These are phyloP conservation scores for Noccaea bulbosa DNA, from an alignment of 345 rosid genomes.

Conservation along the genomic window DNA sequence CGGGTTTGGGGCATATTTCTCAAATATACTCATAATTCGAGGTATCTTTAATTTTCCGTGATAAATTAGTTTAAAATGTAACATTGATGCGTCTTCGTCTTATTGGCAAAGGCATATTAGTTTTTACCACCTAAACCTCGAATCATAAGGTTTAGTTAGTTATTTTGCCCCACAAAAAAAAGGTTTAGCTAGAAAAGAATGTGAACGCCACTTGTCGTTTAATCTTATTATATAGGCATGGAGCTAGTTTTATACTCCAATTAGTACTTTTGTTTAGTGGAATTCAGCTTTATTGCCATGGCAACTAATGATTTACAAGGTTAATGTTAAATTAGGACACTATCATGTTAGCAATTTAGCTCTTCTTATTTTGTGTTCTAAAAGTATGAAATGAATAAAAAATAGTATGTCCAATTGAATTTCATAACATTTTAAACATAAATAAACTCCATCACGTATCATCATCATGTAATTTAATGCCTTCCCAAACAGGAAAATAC, in stretches of 20 bases:
- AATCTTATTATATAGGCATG: conserved; percentile 1
- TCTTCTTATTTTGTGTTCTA: no score
- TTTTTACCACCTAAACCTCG: conserved; percentile 13
- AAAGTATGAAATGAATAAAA: no score
- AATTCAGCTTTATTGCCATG: neutral
- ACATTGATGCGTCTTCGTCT: neutral
- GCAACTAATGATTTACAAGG: no score
- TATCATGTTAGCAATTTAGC: no score
- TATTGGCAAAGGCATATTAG: neutral
- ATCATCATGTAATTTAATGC: no score
- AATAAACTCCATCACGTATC: no score
- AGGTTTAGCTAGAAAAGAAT: no score
- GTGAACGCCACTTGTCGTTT: neutral
- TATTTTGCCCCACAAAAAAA: no score
- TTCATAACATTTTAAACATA: no score
- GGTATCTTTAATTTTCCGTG: neutral
- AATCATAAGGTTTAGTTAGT: neutral
- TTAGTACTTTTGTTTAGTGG: neutral
- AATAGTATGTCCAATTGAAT: no score
- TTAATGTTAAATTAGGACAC: no score
- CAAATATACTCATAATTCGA: conserved; percentile 17
- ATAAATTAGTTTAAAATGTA: neutral
- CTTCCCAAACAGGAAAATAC: no score
- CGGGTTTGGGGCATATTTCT: conserved; percentile 18
- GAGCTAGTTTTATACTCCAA: conserved; percentile 12